These are phyloP conservation scores for Paradendryphiella salina DNA, from an alignment of 2,329 filamentous ascomycete genomes.

Conservation along the genomic window DNA sequence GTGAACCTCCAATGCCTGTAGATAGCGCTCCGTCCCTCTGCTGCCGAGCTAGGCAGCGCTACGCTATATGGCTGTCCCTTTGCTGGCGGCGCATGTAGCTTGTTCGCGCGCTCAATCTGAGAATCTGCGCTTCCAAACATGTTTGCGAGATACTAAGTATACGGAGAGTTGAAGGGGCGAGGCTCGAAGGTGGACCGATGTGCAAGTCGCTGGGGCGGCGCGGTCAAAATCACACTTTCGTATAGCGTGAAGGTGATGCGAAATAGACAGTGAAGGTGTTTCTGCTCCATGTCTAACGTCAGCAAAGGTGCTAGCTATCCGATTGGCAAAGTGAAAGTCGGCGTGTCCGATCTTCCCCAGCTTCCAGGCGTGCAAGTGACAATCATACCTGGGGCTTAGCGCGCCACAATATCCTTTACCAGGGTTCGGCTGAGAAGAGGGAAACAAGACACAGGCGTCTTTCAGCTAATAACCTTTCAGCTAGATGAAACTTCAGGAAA, in stretches of 20 bases:
- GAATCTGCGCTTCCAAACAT: conserved; percentile 41
- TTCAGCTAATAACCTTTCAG: no score
- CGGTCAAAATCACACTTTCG: neutral
- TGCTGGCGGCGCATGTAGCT: conserved; percentile 66
- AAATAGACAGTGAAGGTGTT: neutral
- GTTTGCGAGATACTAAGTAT: neutral
- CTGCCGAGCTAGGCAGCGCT: conserved; percentile 72
- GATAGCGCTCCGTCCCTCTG: conserved; percentile 70
- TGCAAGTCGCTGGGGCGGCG: neutral
- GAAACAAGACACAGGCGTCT: no score
- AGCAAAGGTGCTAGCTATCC: conserved; percentile 6
- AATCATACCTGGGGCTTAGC: conserved; percentile 14
- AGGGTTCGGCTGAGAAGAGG: no score
- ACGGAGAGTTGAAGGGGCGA: neutral
- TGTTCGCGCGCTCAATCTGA: conserved; percentile 43
- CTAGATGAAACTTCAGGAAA: neutral
- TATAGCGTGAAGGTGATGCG: neutral
- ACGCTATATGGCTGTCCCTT: conserved; percentile 78
- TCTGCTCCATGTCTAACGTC: conserved; percentile 8
- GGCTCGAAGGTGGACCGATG: neutral
- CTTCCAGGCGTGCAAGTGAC: neutral
- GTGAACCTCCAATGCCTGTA: conserved; percentile 83
- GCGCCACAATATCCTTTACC: conserved; percentile 12
- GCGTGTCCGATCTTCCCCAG: conserved; percentile 17
- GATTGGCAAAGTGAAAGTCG: conserved; percentile 6